phyloP scores from a whole-genome alignment of 305 asterid genomes.

The Ilex paraguariensis region DNA sequence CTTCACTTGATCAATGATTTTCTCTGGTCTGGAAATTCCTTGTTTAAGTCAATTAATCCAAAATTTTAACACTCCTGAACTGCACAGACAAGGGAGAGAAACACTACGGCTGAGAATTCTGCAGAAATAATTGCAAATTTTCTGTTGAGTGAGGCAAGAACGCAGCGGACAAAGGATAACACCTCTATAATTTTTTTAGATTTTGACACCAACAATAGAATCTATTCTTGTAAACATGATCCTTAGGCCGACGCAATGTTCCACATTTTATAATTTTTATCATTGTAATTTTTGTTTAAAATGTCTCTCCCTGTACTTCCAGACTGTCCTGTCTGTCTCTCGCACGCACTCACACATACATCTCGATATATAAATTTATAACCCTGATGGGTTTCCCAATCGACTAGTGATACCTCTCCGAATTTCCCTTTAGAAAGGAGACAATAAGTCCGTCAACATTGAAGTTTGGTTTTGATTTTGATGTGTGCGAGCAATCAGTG shows the following conservation, averaged over 20 bases:
- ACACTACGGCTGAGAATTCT: slow-evolving; percentile 22
- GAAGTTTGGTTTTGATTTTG: too few species aligned
- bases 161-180: slow-evolving; percentile 85
- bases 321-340: too few species aligned
- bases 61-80: neutral
- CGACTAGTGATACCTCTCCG: too few species aligned
- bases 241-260: slow-evolving; percentile 14
- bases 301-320: too few species aligned
- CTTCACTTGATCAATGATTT: neutral
- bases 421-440: too few species aligned
- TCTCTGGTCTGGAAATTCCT: too few species aligned
- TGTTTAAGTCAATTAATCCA: neutral
- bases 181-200: slow-evolving; percentile 84
- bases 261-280: slow-evolving; percentile 23
- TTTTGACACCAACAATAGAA: slow-evolving; percentile 41
- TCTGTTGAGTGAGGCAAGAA: slow-evolving; percentile 80
- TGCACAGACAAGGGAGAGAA: slow-evolving; percentile 55
- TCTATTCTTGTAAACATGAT: slow-evolving; percentile 37
- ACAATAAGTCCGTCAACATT: too few species aligned
- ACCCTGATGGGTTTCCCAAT: too few species aligned
- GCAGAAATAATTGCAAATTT: slow-evolving; percentile 68
- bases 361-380: too few species aligned
- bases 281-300: too few species aligned
- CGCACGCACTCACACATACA: too few species aligned
- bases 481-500: too few species aligned